Percentiles rank a stretch among this genome's conserved stretches.
phyloP scores from a whole-genome alignment of 345 rosid species.

The Clausena lansium region DNA sequence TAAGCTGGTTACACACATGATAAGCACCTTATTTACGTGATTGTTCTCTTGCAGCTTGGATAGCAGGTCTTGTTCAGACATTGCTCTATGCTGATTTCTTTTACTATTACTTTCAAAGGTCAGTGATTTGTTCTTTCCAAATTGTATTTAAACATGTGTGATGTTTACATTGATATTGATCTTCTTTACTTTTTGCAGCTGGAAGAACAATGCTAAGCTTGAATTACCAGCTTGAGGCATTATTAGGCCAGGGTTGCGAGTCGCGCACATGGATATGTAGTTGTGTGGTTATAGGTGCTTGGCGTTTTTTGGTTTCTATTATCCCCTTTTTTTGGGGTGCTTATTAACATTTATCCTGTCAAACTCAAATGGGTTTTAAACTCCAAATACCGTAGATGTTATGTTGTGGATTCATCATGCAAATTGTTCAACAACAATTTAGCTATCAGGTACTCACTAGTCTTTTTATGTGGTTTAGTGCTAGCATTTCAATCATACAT shows the following conservation, averaged over 20 bases:
- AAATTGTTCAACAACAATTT: neutral
- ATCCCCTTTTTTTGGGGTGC: neutral
- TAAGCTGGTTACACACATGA: neutral
- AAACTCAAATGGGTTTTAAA: neutral
- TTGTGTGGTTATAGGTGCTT: neutral
- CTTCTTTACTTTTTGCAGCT: conserved; percentile 44
- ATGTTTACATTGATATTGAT: neutral
- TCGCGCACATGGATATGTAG: neutral
- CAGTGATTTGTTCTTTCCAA: neutral
- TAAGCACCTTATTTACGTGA: neutral
- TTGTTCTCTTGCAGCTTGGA: conserved; percentile 55
- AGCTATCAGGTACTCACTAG: neutral
- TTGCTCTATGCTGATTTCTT: conserved; percentile 80
- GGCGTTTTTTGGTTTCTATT: neutral
- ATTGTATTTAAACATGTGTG: neutral
- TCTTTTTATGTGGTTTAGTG: neutral
- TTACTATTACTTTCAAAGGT: conserved; percentile 79
- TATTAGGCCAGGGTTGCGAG: neutral
- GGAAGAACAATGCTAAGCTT: conserved; percentile 84
- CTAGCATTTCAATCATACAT: neutral
- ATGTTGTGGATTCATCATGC: neutral
- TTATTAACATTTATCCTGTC: neutral
- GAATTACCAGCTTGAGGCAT: conserved; percentile 69
- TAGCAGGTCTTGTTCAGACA: conserved; percentile 68
- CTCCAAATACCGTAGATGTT: conserved; percentile 2